A percentile compares a stretch with the other conserved stretches of the same genome.
These are phyloP conservation scores for Alternaria ventricosa DNA, from an alignment of 2,329 filamentous ascomycete species.

Conservation along the genomic window DNA sequence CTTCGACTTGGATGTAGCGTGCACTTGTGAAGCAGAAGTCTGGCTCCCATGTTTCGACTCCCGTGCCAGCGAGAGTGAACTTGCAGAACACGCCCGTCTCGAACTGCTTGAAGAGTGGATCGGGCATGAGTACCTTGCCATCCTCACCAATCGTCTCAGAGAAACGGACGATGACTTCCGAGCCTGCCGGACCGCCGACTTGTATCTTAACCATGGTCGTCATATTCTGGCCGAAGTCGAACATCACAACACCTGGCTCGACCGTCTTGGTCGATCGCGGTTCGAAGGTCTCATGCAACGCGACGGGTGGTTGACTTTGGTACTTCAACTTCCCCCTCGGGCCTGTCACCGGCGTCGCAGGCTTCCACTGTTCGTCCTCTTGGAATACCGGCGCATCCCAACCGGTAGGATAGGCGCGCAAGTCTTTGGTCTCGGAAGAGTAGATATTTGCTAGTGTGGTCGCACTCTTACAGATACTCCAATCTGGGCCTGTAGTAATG, in stretches of 20 bases:
- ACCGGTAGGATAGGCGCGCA: conserved; percentile 42
- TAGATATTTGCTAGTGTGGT: conserved; percentile 52
- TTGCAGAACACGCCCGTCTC: conserved; percentile 51
- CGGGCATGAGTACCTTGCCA: conserved; percentile 51
- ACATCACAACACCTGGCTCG: conserved; percentile 33
- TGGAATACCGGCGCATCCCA: conserved; percentile 32
- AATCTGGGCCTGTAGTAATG: conserved; percentile 48
- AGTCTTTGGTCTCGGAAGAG: conserved; percentile 50
- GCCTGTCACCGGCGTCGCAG: conserved; percentile 49
- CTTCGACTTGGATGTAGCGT: conserved; percentile 52
- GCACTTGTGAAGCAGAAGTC: conserved; percentile 54
- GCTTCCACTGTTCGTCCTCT: conserved; percentile 43
- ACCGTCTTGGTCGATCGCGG: conserved; percentile 30
- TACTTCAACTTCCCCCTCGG: conserved; percentile 50
- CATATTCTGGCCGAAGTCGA: conserved; percentile 45
- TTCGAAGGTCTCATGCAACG: conserved; percentile 47
- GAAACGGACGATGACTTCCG: conserved; percentile 40
- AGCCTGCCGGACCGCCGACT: conserved; percentile 34
- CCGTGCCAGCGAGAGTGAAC: conserved; percentile 42
- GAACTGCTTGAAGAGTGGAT: conserved; percentile 50
- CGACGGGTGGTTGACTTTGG: conserved; percentile 51
- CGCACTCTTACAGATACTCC: conserved; percentile 49
- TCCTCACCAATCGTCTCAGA: conserved; percentile 40
- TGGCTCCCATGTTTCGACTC: conserved; percentile 47
- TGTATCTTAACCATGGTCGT: conserved; percentile 41